Evolutionary conservation across 345 rosid genomes (phyloP).

Genomic region (Camelina laxa): DNA sequence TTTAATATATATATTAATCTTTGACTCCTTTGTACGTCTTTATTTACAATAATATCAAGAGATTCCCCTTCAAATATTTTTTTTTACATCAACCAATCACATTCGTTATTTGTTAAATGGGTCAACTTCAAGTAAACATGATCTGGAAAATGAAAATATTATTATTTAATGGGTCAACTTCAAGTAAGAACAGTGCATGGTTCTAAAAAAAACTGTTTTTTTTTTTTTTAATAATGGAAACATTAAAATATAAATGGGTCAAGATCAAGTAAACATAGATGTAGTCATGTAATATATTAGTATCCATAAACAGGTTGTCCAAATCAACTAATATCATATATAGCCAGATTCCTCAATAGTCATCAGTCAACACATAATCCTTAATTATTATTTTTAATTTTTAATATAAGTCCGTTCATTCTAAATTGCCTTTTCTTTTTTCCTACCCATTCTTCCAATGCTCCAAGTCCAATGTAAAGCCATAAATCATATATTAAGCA

Average conservation of each 20-base stretch:
- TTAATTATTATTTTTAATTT: neutral
- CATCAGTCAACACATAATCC: neutral
- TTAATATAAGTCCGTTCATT: neutral
- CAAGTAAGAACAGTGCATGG: conserved; percentile 2
- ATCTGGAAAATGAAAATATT: neutral
- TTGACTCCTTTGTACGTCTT: neutral
- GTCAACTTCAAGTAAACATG: neutral
- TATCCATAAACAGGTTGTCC: neutral
- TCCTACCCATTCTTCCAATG: neutral
- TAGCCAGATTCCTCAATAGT: neutral
- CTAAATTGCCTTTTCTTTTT: neutral
- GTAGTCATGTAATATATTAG: no score
- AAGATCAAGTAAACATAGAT: neutral
- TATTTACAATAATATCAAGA: neutral
- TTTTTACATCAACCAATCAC: neutral
- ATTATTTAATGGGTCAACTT: neutral
- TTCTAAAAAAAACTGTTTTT: no score
- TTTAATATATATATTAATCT: neutral
- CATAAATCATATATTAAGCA: neutral
- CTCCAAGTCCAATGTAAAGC: neutral
- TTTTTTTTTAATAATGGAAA: neutral
- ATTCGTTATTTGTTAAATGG: neutral
- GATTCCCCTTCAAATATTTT: neutral
- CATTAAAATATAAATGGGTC: neutral
- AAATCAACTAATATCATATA: conserved; percentile 4